Conservation (phyloP, 257 asterid genomes). For the Nicotiana obtusifolia region DNA sequence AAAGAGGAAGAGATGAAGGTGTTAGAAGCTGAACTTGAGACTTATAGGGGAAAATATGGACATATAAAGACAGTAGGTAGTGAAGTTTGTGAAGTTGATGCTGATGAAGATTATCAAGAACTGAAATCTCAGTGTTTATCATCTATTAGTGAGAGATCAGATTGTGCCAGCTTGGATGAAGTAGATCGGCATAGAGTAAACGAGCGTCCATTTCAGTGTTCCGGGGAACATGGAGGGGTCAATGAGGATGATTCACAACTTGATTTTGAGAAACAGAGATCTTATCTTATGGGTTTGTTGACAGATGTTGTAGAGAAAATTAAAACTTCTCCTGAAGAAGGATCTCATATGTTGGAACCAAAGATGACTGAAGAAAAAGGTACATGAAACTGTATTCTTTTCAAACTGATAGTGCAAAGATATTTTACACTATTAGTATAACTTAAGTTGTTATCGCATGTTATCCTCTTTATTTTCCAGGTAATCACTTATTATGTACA, state of each 20-base stretch:
- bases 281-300: conserved; percentile 45
- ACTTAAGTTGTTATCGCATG: neutral
- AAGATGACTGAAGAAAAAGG: conserved; percentile 31
- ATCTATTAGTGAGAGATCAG: conserved; percentile 41
- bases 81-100: conserved; percentile 64
- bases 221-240: conserved; percentile 22
- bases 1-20: conserved; percentile 61
- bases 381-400: conserved; percentile 12
- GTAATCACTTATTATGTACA: neutral
- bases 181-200: conserved; percentile 24
- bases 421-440: neutral
- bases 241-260: conserved; percentile 32
- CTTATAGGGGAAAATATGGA: conserved; percentile 53
- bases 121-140: conserved; percentile 49
- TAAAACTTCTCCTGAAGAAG: conserved; percentile 24
- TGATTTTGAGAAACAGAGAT: conserved; percentile 57
- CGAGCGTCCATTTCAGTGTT: conserved; percentile 16
- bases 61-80: conserved; percentile 40
- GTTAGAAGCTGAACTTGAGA: conserved; percentile 51
- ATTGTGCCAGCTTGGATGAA: conserved; percentile 34
- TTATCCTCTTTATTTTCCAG: neutral
- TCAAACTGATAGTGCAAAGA: neutral
- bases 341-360: conserved; percentile 11
- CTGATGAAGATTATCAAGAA: conserved; percentile 59
- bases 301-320: conserved; percentile 46